Base-by-base conservation (phyloP, 129 eudicot species). In the Centaurea solstitialis region DNA sequence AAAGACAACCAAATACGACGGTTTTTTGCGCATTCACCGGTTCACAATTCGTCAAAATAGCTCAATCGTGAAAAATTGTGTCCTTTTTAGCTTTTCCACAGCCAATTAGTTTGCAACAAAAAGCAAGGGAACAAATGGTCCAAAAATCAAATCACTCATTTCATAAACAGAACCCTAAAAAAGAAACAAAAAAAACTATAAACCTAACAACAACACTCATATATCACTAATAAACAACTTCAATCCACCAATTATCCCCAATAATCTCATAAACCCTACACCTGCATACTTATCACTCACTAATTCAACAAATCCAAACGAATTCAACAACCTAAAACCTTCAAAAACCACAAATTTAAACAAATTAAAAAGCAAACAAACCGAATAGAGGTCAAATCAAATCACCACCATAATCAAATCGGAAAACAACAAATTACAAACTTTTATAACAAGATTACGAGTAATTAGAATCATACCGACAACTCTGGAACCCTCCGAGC, bases 401-500 rank as follows among this genome's bases (percentile, higher is more conserved):
- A 37, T 30, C 75, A 76, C 28, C 35, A 39, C 45, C 53, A 79
- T 6, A 68, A 33, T 24, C 71, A 79, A 72, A 39, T 35, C 81
- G 41, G 53, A 59, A 33, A 50, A 66, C 57, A 70, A 64, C 20
- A 38, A 59, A 77, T 74, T 41, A 76, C 10, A 23, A 26, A 65
- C 5, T 64, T 35, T 45, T 15, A 2, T 23, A 18, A 72, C 21
- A 62, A 57, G 20, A 45, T 47, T 41, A 64, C 10, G 37, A 47
- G 11, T 6, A 28, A 72, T 22, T 57, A 10, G 81, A 81, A 77
- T 76, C 83, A 80, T 79, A 91, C 95, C 90, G 79, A 90, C 86
- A 74, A 90, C 97, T 35, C 79, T 53, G 38, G 97, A 89, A 83
- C 82, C 91, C 70, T 91, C 97, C 11, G 88, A 81, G 28, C 85